Evolutionary conservation across 352 stramenopile genomes (phyloP).

Genomic region (Elongisporangium anandrum): DNA sequence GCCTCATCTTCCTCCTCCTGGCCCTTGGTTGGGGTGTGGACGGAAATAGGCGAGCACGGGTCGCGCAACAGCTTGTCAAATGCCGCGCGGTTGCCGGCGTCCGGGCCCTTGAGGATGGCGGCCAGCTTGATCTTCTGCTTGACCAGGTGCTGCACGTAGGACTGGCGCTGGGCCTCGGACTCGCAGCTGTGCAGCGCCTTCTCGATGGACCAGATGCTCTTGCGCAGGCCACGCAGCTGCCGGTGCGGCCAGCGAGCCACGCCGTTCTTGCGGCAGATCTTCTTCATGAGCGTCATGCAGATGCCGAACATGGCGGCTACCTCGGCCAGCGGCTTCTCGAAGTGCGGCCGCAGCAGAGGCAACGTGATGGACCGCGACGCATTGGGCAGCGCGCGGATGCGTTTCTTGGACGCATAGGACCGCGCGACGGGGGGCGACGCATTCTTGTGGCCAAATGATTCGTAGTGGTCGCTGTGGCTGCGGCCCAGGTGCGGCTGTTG

Average conservation of each 20-base stretch:
- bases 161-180: slow-evolving; percentile 51
- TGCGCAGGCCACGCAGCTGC: slow-evolving; percentile 66
- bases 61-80: slow-evolving; percentile 66
- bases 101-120: slow-evolving; percentile 57
- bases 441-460: background rate
- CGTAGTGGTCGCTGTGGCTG: background rate
- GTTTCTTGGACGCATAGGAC: slow-evolving; percentile 43
- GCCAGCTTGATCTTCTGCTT: slow-evolving; percentile 70
- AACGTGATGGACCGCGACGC: slow-evolving; percentile 79
- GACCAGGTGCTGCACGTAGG: slow-evolving; percentile 69
- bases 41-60: slow-evolving; percentile 46
- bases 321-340: slow-evolving; percentile 71
- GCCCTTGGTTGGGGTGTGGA: slow-evolving; percentile 22
- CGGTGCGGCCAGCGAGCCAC: slow-evolving; percentile 70
- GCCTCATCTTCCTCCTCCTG: slow-evolving; percentile 3
- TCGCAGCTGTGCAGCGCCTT: slow-evolving; percentile 67
- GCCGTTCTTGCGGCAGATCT: slow-evolving; percentile 79
- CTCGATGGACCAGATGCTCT: slow-evolving; percentile 79
- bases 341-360: slow-evolving; percentile 63
- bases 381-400: slow-evolving; percentile 63
- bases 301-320: slow-evolving; percentile 74
- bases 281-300: slow-evolving; percentile 85
- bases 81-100: slow-evolving; percentile 34
- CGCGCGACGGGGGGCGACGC: background rate
- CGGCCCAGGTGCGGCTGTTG: background rate